Conservation (phyloP, 2,329 filamentous ascomycete genomes). For the Calonectria pteridis region DNA sequence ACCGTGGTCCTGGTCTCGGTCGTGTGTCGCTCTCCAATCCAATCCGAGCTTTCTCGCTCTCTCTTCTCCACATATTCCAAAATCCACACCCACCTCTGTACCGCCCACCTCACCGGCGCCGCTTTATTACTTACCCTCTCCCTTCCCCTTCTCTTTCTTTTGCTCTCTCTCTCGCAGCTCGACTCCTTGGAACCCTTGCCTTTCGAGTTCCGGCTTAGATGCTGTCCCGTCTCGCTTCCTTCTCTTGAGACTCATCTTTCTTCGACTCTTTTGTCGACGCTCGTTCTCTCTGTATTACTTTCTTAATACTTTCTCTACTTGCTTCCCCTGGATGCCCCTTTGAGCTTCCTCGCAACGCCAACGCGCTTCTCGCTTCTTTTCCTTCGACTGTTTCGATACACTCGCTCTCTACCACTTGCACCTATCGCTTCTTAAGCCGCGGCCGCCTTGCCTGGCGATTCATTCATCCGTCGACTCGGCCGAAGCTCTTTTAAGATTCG, state of each 20-base stretch:
- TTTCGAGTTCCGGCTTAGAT: slow-evolving; percentile 46
- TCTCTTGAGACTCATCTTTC: slow-evolving; percentile 45
- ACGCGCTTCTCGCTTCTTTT: slow-evolving; percentile 46
- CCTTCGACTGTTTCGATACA: slow-evolving; percentile 40
- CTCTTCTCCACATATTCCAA: slow-evolving; percentile 41
- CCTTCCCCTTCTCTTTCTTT: slow-evolving; percentile 39
- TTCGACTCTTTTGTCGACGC: slow-evolving; percentile 46
- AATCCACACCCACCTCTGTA: slow-evolving; percentile 39
- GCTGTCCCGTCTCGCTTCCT: slow-evolving; percentile 42
- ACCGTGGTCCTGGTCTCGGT: slow-evolving; percentile 37
- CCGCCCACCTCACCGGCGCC: slow-evolving; percentile 39
- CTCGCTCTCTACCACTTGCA: slow-evolving; percentile 41
- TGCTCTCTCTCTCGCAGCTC: slow-evolving; percentile 33
- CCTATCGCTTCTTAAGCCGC: slow-evolving; percentile 30
- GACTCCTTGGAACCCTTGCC: slow-evolving; percentile 44
- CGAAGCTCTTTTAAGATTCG: slow-evolving; percentile 41
- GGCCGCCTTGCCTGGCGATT: slow-evolving; percentile 33
- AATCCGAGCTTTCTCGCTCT: slow-evolving; percentile 39
- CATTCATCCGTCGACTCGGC: slow-evolving; percentile 37
- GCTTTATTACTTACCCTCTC: slow-evolving; percentile 25
- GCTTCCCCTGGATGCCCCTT: slow-evolving; percentile 31
- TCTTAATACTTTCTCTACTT: slow-evolving; percentile 49
- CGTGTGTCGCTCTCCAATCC: slow-evolving; percentile 26
- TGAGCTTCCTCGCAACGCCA: slow-evolving; percentile 34
- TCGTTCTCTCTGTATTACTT: slow-evolving; percentile 49